Base-by-base conservation (phyloP, 768 basidiomycete genomes). In the Daedaleopsis nitida region DNA sequence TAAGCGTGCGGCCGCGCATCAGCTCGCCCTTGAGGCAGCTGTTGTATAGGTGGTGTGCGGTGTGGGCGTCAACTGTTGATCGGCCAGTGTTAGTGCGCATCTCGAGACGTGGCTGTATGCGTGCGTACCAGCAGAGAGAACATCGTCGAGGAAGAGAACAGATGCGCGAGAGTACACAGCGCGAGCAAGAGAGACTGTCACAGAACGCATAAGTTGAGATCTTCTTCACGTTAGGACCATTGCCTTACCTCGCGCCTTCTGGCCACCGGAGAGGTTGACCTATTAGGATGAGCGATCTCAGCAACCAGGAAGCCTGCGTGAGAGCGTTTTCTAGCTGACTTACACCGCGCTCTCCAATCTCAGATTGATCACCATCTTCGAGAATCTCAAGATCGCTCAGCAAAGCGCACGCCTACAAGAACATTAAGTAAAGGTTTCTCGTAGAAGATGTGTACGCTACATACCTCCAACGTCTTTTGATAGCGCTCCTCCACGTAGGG, bases 91-190 rank as follows among this genome's bases (percentile, higher is more conserved):
- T 7, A 27, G 27, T 61, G 6, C 52, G 55, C 14, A 55, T 16
- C 4, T 8, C 5, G 27, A 2, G 6, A 23, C 16, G 7, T 2
- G 13, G 12, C 19, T 17, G 14, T 5, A 10, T 13, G 13, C n/a
- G 32, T 39, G 69, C 68, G 63, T 65, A 75, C 80, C 79, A 16
- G 79, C 79, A 21, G 78, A 82, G 56, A 84, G 71, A 55, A 94
- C 92, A 65, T 97, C 96, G 64, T 97, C 96, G 37, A 98, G 76
- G 34, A 96, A 75, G 2, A 98, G 76, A 19, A 89, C 76, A 0
- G 89, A 90, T 2, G 94, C 93, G 7, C 94, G 83, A 60, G 92
- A 94, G 74, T 97, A 96, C 23, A 97, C 87, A 9, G 94, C 94
- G 44, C 95, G 87, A 27, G 93, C 89, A 19, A 91, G 76, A 0